Conservation (phyloP, 768 basidiomycete species). For the Agrocybe praecox region DNA sequence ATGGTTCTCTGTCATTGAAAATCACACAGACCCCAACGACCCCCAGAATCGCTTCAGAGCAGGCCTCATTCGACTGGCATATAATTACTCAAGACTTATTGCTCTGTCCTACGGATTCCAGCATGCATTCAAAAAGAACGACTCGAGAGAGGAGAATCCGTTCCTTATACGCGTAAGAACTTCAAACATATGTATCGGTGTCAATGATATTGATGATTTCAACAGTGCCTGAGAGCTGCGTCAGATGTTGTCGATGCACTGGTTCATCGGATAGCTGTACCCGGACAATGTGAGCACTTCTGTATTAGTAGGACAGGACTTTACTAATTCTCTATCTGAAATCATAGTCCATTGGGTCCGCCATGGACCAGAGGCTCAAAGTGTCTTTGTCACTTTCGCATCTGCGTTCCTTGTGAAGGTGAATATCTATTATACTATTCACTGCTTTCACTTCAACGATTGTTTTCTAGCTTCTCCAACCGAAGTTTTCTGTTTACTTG, state of each 20-base stretch:
- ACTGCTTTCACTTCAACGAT: background rate
- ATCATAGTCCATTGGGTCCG: constrained; percentile 48
- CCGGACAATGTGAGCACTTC: constrained; percentile 50
- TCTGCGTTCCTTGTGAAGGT: constrained; percentile 85
- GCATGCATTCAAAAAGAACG: constrained; percentile 66
- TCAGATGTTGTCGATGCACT: constrained; percentile 65
- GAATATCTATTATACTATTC: constrained; percentile 9
- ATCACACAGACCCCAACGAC: constrained; percentile 52
- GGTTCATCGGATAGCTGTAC: constrained; percentile 57
- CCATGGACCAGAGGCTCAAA: constrained; percentile 80
- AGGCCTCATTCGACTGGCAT: constrained; percentile 61
- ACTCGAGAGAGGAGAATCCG: constrained; percentile 58
- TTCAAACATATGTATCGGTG: background rate
- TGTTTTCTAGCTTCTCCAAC: constrained; percentile 65
- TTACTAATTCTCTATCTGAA: constrained; percentile 1
- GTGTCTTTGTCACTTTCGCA: constrained; percentile 80
- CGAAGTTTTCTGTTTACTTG: constrained; percentile 67
- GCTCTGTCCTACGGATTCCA: constrained; percentile 79
- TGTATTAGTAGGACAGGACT: background rate
- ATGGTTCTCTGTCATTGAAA: constrained; percentile 57
- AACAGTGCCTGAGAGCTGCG: constrained; percentile 68
- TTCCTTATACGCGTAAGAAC: constrained; percentile 64
- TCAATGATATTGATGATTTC: constrained; percentile 1
- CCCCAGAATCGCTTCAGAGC: constrained; percentile 61
- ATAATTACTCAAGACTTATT: constrained; percentile 69